These are phyloP conservation scores for Eleusine indica DNA, from an alignment of 176 grass and related monocot species.

Conservation along the genomic window DNA sequence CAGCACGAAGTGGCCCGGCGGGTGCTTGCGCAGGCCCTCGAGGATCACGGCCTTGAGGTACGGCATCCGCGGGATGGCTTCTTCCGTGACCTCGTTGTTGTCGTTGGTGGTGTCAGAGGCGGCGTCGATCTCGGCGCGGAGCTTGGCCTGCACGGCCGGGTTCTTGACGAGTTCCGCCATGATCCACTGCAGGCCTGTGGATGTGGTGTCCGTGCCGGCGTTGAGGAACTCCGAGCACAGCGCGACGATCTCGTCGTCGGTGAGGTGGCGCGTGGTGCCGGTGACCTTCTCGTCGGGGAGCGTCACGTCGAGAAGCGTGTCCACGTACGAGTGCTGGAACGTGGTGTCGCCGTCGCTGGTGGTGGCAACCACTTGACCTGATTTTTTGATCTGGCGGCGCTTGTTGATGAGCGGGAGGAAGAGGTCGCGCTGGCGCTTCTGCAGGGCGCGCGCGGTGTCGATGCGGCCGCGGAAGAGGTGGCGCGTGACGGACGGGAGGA, in stretches of 20 bases:
- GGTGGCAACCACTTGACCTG: too few relatives aligned
- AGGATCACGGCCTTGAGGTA: constrained; percentile 48
- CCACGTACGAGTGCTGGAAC: constrained; percentile 60
- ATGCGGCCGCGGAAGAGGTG: constrained; percentile 43
- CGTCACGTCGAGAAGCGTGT: constrained; percentile 59
- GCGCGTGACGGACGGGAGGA: constrained; percentile 42
- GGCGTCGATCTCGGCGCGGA: constrained; percentile 47
- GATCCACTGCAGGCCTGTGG: constrained; percentile 73
- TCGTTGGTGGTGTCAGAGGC: neutral
- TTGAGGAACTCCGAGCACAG: constrained; percentile 76
- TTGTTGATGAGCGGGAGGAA: constrained; percentile 42
- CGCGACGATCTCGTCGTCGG: constrained; percentile 55
- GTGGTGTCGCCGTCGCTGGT: neutral
- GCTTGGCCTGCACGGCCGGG: constrained; percentile 45
- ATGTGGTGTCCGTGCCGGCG: constrained; percentile 67
- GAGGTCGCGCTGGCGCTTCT: constrained; percentile 30
- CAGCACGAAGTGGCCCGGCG: constrained; percentile 63
- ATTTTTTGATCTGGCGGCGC: constrained; percentile 17
- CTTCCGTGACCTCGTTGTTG: constrained; percentile 38
- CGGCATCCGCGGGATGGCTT: constrained; percentile 42
- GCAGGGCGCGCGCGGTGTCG: neutral
- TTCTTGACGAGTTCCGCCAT: constrained; percentile 80
- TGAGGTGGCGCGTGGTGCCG: constrained; percentile 34
- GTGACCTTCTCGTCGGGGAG: constrained; percentile 27
- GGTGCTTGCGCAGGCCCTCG: constrained; percentile 62